Evolutionary conservation across 2,329 filamentous ascomycete species (phyloP).

Genomic region (Leptographium galeiforme): DNA sequence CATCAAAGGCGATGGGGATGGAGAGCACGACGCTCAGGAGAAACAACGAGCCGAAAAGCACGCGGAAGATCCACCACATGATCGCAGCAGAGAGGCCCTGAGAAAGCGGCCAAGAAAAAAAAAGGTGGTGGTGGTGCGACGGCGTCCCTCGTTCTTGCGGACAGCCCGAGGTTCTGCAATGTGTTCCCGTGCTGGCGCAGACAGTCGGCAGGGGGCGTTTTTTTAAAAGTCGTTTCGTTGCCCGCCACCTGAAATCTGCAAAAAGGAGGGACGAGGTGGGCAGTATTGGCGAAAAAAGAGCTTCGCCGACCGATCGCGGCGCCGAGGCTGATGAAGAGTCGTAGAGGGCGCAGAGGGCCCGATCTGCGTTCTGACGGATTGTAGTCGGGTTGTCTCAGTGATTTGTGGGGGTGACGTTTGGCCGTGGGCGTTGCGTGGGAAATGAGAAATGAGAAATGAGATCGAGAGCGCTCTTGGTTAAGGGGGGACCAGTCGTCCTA

Average conservation of each 20-base stretch:
- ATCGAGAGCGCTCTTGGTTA: neutral
- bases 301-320: neutral
- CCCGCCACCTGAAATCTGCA: neutral
- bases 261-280: too few species aligned
- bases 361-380: neutral
- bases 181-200: neutral
- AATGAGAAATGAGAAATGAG: neutral
- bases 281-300: neutral
- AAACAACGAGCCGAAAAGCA: conserved; percentile 70
- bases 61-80: conserved; percentile 75
- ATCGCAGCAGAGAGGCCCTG: conserved; percentile 5
- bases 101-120: too few species aligned
- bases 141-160: too few species aligned
- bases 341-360: neutral
- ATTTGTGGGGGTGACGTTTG: too few species aligned
- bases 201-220: neutral
- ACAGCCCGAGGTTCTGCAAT: neutral
- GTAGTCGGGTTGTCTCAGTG: neutral
- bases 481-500: conserved; percentile 2
- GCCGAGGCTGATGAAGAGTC: neutral
- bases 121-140: neutral
- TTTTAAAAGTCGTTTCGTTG: neutral
- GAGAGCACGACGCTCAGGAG: conserved; percentile 87
- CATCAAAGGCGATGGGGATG: conserved; percentile 94
- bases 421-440: neutral